Evolutionary conservation across 768 basidiomycete species (phyloP), one percentile per base, ranked within the genome.

Genomic region (Lactarius trivialis): DNA sequence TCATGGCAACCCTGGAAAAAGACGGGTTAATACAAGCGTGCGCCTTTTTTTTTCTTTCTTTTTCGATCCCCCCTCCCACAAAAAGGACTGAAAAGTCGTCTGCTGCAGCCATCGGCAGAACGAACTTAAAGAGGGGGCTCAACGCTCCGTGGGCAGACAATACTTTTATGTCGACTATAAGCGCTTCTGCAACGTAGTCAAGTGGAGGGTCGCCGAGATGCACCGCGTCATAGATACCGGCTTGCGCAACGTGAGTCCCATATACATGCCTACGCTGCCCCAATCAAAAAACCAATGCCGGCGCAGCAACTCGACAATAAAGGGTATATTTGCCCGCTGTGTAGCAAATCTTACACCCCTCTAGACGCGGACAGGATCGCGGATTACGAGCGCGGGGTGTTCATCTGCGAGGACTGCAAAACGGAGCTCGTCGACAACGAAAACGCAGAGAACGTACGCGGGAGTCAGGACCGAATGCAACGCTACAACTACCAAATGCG

Each of bases 101-200:
- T 12, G 12, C 36, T 34, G 28, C 69, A 95, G 92, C 52, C 88
- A 92, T 71, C 88, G 91, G 48, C 91, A 93, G 70, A 93, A 93
- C 65, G 93, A 95, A 76, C 82, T 93, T 68, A 91, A 91, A 71
- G 91, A 93, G 72, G 90, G 89, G 56, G 89, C 89, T 49, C 88
- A 89, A 73, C 85, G 95, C 63, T 88, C 89, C 63, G 87, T 89
- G 63, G 89, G 88, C 65, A 86, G 88, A 69, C 88, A 91, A 70
- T 99, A 98, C 78, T 99, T 91, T 78, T 98, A 92, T 76, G 90
- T 99, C 72, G 88, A 99, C 76, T 94, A 96, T 74, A 85, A 93
- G 69, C 85, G 87, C 70, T 95, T 98, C 72, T 94, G 92, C 75
- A 94, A 98, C 74, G 94, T 98, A 51, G 91, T 96, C 74, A 98